Conservation (phyloP, 805 yeast genomes). For the Saccharomycopsis lassenensis region DNA sequence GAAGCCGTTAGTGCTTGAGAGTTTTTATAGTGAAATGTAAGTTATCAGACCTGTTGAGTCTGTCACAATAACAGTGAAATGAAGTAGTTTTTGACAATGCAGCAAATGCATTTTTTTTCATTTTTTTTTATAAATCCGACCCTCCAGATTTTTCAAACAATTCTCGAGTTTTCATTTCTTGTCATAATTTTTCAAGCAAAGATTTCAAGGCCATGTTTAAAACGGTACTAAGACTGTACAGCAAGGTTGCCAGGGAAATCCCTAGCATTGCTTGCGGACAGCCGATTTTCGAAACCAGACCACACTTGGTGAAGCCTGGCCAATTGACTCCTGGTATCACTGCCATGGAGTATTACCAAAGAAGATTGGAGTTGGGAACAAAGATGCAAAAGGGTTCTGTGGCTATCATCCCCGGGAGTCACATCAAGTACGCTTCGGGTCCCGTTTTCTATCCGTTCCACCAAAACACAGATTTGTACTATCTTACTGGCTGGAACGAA, state of each 20-base stretch:
- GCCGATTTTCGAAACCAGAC: constrained; percentile 78
- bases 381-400: constrained; percentile 51
- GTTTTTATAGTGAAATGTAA: too few species aligned
- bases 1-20: constrained; percentile 21
- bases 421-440: constrained; percentile 73
- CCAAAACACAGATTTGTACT: constrained; percentile 81
- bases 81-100: too few species aligned
- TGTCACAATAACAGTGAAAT: too few species aligned
- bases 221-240: too few species aligned
- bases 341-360: constrained; percentile 67
- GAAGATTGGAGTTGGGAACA: constrained; percentile 52
- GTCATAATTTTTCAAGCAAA: too few species aligned
- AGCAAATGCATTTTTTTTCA: too few species aligned
- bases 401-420: constrained; percentile 65
- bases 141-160: too few species aligned
- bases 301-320: constrained; percentile 61
- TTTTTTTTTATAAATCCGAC: too few species aligned
- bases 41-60: too few species aligned
- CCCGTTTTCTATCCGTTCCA: constrained; percentile 87
- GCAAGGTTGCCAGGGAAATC: constrained; percentile 26
- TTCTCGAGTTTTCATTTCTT: too few species aligned
- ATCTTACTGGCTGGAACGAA: constrained; percentile 87
- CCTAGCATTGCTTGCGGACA: constrained; percentile 61
- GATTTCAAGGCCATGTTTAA: too few species aligned
- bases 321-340: constrained; percentile 82